Conservation (phyloP, 139 green algal species). For the Chlorella sp. region DNA sequence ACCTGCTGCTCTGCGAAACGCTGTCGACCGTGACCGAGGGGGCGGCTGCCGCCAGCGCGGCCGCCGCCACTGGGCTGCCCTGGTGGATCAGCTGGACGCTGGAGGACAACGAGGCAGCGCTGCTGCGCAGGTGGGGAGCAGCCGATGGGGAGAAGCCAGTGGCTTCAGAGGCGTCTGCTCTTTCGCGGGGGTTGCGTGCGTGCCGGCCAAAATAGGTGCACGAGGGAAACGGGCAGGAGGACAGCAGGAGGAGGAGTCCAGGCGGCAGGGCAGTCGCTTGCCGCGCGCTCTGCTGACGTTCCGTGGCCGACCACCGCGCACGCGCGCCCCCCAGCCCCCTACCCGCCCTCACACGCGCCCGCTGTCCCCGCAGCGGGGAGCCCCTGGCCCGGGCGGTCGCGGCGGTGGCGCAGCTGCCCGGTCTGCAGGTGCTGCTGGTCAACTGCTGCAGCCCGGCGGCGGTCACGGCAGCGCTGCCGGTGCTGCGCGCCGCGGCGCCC, state of each 20-base stretch:
- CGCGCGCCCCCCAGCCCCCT: neutral
- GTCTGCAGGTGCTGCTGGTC: conserved; percentile 52
- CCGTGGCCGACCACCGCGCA: neutral
- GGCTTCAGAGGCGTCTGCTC: neutral
- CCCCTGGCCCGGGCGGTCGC: too few relatives aligned
- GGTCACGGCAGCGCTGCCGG: conserved; percentile 11
- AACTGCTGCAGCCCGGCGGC: conserved; percentile 33
- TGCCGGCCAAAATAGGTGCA: neutral
- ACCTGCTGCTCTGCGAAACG: conserved; percentile 67
- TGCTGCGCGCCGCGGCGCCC: conserved; percentile 2
- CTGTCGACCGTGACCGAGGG: conserved; percentile 48
- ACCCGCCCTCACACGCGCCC: too few relatives aligned
- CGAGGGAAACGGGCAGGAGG: neutral
- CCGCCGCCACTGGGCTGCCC: conserved; percentile 35
- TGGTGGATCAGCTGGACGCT: conserved; percentile 65
- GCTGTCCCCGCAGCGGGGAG: too few relatives aligned
- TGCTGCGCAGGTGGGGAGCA: conserved; percentile 51
- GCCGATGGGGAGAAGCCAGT: conserved; percentile 10
- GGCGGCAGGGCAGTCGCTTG: neutral
- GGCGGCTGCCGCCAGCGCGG: conserved; percentile 35
- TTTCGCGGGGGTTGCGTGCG: neutral
- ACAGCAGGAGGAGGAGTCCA: neutral
- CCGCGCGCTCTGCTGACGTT: neutral
- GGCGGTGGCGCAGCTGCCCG: conserved; percentile 31
- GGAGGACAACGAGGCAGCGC: conserved; percentile 35